phyloP scores from a whole-genome alignment of 192 early-diverging fungal genomes.

The Coemansia sp. region DNA sequence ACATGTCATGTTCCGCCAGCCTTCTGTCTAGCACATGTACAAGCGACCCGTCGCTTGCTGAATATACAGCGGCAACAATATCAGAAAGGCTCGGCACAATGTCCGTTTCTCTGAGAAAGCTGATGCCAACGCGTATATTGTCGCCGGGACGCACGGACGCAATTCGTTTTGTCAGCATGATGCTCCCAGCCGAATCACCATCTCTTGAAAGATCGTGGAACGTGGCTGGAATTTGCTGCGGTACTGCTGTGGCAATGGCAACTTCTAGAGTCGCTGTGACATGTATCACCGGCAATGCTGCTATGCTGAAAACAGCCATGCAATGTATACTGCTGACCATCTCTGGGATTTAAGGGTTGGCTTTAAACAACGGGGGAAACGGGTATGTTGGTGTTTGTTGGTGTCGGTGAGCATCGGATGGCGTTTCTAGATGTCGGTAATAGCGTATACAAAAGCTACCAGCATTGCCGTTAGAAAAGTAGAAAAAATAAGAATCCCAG shows the following conservation, averaged over 20 bases:
- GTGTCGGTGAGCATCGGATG: no score
- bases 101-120: slow-evolving; percentile 3
- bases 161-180: slow-evolving; percentile 30
- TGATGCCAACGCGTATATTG: slow-evolving; percentile 24
- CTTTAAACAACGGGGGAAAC: no score
- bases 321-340: no score
- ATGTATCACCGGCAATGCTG: neutral
- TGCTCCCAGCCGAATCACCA: slow-evolving; percentile 2
- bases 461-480: no score
- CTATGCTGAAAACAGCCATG: neutral
- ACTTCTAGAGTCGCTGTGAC: neutral
- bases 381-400: no score
- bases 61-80: slow-evolving; percentile 36
- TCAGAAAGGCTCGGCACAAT: slow-evolving; percentile 15
- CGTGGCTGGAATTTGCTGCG: neutral
- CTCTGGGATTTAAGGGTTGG: no score
- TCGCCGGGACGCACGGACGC: slow-evolving; percentile 33
- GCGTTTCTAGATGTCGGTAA: no score
- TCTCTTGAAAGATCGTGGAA: slow-evolving; percentile 2
- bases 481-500: no score
- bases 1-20: slow-evolving; percentile 12
- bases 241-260: neutral
- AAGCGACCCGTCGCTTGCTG: slow-evolving; percentile 30
- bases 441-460: no score
- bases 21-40: slow-evolving; percentile 25